phyloP scores from a whole-genome alignment of 2,329 filamentous ascomycete species.

The Pseudogymnoascus sp. region DNA sequence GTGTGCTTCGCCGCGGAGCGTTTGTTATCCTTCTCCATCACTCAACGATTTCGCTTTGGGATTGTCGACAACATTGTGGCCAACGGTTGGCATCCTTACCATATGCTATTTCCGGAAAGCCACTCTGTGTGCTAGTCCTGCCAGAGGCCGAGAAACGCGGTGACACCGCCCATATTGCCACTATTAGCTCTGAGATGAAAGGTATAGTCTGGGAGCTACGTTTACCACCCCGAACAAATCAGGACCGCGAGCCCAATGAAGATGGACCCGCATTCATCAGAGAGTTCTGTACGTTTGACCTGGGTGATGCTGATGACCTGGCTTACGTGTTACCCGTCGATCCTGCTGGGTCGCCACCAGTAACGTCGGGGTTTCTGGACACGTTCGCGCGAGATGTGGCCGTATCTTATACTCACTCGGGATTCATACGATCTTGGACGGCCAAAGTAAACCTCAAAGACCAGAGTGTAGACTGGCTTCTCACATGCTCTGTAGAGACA shows the following conservation, averaged over 20 bases:
- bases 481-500: conserved; percentile 75
- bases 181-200: conserved; percentile 67
- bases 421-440: conserved; percentile 77
- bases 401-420: conserved; percentile 71
- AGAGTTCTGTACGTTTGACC: conserved; percentile 64
- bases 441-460: conserved; percentile 58
- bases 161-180: conserved; percentile 64
- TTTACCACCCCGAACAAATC: conserved; percentile 42
- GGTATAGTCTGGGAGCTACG: conserved; percentile 75
- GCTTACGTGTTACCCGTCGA: conserved; percentile 73
- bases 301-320: conserved; percentile 51
- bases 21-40: conserved; percentile 77
- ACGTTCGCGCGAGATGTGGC: conserved; percentile 80
- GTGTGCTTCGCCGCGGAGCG: conserved; percentile 65
- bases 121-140: conserved; percentile 70
- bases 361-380: conserved; percentile 72
- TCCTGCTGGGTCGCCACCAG: conserved; percentile 65
- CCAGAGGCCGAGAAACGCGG: conserved; percentile 49
- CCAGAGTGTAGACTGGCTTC: conserved; percentile 68
- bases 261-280: conserved; percentile 34
- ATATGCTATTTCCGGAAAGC: conserved; percentile 59
- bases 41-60: conserved; percentile 67
- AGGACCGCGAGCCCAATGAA: conserved; percentile 28
- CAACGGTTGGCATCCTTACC: conserved; percentile 47
- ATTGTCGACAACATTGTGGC: conserved; percentile 56